phyloP scores from a whole-genome alignment of 495 filamentous ascomycete genomes.

The Penicillium goetzii region DNA sequence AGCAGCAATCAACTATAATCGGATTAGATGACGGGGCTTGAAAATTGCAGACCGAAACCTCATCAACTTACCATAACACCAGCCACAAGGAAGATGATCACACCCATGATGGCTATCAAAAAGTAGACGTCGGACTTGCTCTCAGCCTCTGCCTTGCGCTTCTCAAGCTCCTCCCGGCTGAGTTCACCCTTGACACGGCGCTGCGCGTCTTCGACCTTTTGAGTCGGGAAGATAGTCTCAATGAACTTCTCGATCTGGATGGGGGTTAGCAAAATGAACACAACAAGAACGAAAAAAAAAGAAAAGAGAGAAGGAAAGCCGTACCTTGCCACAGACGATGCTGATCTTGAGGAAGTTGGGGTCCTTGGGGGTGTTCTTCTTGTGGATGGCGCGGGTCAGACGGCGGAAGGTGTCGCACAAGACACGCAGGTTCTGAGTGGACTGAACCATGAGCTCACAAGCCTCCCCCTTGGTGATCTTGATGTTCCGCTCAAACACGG shows the following conservation, averaged over 20 bases:
- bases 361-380: conserved; percentile 93
- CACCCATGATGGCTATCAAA: conserved; percentile 63
- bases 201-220: conserved; percentile 55
- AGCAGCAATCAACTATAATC: conserved; percentile 63
- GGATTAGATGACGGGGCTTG: conserved; percentile 15
- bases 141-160: conserved; percentile 53
- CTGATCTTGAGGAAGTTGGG: conserved; percentile 94
- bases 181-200: conserved; percentile 43
- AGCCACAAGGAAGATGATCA: conserved; percentile 63
- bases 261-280: conserved; percentile 23
- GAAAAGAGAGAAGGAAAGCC: conserved; percentile 18
- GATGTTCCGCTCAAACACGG: conserved; percentile 83
- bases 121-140: conserved; percentile 63
- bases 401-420: conserved; percentile 78
- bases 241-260: conserved; percentile 94
- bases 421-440: conserved; percentile 81
- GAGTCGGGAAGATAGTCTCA: conserved; percentile 87
- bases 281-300: neutral
- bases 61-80: conserved; percentile 62
- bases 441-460: conserved; percentile 87
- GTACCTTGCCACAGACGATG: conserved; percentile 83
- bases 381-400: conserved; percentile 80
- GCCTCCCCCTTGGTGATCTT: conserved; percentile 97
- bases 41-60: neutral
- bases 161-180: conserved; percentile 47